Base-by-base conservation (phyloP, 441 rosid genomes). In the Gossypium aridum region DNA sequence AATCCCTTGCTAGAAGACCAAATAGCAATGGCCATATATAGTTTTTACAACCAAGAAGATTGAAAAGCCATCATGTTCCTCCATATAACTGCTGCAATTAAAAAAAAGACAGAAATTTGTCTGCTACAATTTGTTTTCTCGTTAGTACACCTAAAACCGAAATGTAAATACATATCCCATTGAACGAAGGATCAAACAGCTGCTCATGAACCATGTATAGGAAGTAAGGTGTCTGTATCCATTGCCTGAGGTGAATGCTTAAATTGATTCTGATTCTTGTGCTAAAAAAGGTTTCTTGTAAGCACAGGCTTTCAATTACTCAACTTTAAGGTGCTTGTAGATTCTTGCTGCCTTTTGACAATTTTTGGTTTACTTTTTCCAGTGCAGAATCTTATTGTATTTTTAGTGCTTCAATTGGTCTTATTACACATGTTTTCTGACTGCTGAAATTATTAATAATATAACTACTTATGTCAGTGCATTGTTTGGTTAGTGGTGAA, bases 291-390 rank as follows among this genome's bases (percentile, higher is more conserved):
- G 60, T 7, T 25, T 51, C 22, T 65, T 43, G 55, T 45, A 23
- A 37, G 55, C 17, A 20, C 34, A 20, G 55, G 19, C 55, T 43
- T 43, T 43, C 25, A 6, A 2, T 7, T 45, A 65, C 28, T 39
- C 17, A 65, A 65, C 31, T 49, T 65, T 43, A 43, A 10, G 25
- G 1, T 65, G 55, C 55, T 65, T 19, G 19, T 43, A 43, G 31
- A 65, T 65, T 65, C 70, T 43, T 67, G 37, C 59, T 23, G 34
- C 22, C 72, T 49, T 45, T 25, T 68, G 72, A 25, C 22, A 7
- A 67, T 23, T 23, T 22, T 67, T 26, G 31, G 59, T 49, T 49
- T 49, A n/a, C 26, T 49, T 67, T 68, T 49, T 13, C 39, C 72
- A 14, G 22, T 7, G 2, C n/a, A 25, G 9, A 49, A 49, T 49